These are phyloP conservation scores for Penicillium cataractarum DNA, from an alignment of 495 filamentous ascomycete genomes.

Conservation along the genomic window DNA sequence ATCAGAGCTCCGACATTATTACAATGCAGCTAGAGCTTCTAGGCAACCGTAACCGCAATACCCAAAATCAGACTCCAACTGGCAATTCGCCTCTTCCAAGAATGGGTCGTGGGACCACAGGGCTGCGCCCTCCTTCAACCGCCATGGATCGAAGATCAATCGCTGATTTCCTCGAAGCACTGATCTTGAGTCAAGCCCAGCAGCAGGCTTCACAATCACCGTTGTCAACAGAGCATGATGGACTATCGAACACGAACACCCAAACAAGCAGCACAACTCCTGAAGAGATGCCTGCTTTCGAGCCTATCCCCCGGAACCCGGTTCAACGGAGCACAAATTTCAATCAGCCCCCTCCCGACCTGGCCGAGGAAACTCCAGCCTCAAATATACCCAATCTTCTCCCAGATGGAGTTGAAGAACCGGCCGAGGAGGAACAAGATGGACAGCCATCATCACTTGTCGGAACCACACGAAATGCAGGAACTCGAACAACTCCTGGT, in stretches of 20 bases:
- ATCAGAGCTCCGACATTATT: slow-evolving; percentile 52
- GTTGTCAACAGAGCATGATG: slow-evolving; percentile 25
- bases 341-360: slow-evolving; percentile 7
- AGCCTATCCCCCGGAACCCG: slow-evolving; percentile 11
- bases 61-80: slow-evolving; percentile 19
- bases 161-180: slow-evolving; percentile 41
- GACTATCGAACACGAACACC: slow-evolving; percentile 26
- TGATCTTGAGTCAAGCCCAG: slow-evolving; percentile 39
- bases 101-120: slow-evolving; percentile 20
- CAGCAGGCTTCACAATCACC: slow-evolving; percentile 14
- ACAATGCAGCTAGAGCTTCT: slow-evolving; percentile 53
- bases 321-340: slow-evolving; percentile 5
- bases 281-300: slow-evolving; percentile 18
- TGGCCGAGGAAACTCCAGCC: slow-evolving; percentile 15
- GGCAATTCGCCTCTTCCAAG: slow-evolving; percentile 22
- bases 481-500: neutral
- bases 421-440: slow-evolving; percentile 27
- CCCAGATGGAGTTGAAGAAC: slow-evolving; percentile 44
- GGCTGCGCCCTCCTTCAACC: slow-evolving; percentile 16
- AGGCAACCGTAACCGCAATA: slow-evolving; percentile 39
- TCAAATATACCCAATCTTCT: slow-evolving; percentile 31
- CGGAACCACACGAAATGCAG: slow-evolving; percentile 10
- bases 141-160: slow-evolving; percentile 37
- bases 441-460: slow-evolving; percentile 15
- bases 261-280: slow-evolving; percentile 21